phyloP scores from a whole-genome alignment of 164 flowering plant species.

The Vitis labrusca region DNA sequence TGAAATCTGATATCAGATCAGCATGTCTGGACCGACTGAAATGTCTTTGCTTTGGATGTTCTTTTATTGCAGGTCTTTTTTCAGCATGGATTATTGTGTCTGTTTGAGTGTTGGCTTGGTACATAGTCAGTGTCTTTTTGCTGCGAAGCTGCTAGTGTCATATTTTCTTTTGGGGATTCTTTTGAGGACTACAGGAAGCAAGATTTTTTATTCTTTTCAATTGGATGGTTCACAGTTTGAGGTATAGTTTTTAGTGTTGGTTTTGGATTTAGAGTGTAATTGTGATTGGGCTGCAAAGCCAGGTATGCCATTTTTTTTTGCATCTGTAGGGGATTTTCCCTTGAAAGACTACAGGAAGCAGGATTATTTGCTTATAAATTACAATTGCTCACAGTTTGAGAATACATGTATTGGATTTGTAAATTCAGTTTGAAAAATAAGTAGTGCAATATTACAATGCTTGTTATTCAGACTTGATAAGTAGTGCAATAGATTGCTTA shows the following conservation, averaged over 20 bases:
- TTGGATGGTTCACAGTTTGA: too few species aligned
- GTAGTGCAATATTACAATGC: neutral
- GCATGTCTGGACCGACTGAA: too few species aligned
- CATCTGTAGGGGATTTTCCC: neutral
- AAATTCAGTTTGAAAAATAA: conserved; percentile 9
- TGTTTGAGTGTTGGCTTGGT: conserved; percentile 3
- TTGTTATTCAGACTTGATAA: neutral
- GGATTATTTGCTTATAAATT: neutral
- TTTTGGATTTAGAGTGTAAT: neutral
- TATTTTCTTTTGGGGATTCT: too few species aligned
- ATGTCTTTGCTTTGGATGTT: neutral
- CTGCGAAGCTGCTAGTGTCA: too few species aligned
- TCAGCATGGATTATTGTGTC: neutral
- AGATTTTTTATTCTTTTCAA: too few species aligned
- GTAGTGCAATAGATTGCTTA: too few species aligned
- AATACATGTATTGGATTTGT: conserved; percentile 19
- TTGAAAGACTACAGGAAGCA: neutral
- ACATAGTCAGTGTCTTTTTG: too few species aligned
- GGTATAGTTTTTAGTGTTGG: neutral
- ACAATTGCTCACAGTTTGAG: neutral
- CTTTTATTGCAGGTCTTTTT: conserved; percentile 13
- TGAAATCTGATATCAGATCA: too few species aligned
- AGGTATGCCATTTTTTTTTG: conserved; percentile 3
- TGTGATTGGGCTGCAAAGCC: conserved; percentile 6
- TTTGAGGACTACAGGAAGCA: too few species aligned